These are phyloP conservation scores for Fusarium sororula DNA, from an alignment of 2,329 filamentous ascomycete genomes.

Conservation along the genomic window DNA sequence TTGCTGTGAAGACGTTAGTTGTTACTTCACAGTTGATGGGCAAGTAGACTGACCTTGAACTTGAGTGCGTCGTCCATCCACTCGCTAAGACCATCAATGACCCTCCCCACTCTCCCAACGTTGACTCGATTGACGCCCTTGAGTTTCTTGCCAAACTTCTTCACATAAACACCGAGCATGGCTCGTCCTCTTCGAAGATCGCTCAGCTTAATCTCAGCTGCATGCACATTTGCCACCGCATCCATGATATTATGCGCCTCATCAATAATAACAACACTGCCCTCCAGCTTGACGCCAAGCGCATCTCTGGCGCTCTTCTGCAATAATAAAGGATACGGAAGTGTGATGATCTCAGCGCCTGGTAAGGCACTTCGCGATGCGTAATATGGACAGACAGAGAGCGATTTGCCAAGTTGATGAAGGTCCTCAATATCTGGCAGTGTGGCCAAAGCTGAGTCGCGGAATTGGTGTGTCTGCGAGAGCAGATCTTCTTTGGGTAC, in stretches of 20 bases:
- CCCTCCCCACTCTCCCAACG: slow-evolving; percentile 84
- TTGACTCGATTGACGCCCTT: slow-evolving; percentile 93
- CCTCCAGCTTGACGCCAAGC: slow-evolving; percentile 83
- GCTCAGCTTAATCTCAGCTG: slow-evolving; percentile 75
- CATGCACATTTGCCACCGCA: slow-evolving; percentile 87
- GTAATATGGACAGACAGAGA: slow-evolving; percentile 94
- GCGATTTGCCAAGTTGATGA: slow-evolving; percentile 76
- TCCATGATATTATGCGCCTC: slow-evolving; percentile 99
- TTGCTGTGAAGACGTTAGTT: slow-evolving; percentile 32
- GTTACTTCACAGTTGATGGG: neutral
- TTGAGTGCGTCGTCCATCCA: slow-evolving; percentile 69
- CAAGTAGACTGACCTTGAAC: slow-evolving; percentile 53
- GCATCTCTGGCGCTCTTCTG: slow-evolving; percentile 90
- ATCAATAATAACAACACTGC: slow-evolving; percentile 93
- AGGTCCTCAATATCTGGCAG: slow-evolving; percentile 96
- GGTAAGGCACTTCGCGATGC: slow-evolving; percentile 88
- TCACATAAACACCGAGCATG: slow-evolving; percentile 84
- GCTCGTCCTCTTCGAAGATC: slow-evolving; percentile 78
- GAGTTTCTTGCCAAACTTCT: slow-evolving; percentile 85
- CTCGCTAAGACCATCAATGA: slow-evolving; percentile 79
- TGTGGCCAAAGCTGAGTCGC: slow-evolving; percentile 83
- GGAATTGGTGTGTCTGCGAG: slow-evolving; percentile 78
- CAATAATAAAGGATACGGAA: slow-evolving; percentile 90
- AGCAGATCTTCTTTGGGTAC: slow-evolving; percentile 82
- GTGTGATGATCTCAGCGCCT: slow-evolving; percentile 86